phyloP scores from a whole-genome alignment of 2,329 filamentous ascomycete genomes.

The Lecanicillium sp. region DNA sequence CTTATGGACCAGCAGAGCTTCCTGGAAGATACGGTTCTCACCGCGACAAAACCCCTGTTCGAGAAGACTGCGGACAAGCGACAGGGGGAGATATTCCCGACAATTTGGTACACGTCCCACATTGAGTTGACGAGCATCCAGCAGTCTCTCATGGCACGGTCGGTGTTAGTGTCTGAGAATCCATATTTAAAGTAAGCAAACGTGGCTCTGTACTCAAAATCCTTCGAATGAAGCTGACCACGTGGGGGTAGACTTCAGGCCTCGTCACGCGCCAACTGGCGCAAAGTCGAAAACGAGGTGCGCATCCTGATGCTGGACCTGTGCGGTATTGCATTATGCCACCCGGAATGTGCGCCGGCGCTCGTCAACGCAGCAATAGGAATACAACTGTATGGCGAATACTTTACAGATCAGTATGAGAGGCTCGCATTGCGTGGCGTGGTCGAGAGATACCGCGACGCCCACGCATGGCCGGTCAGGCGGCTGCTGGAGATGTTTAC shows the following conservation, averaged over 20 bases:
- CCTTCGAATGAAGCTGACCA: too few species aligned
- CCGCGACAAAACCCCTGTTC: constrained; percentile 29
- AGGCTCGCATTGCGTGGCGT: constrained; percentile 31
- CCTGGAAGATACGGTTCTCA: constrained; percentile 28
- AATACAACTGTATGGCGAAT: constrained; percentile 37
- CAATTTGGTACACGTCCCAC: constrained; percentile 33
- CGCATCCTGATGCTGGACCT: constrained; percentile 32
- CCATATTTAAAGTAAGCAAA: constrained; percentile 28
- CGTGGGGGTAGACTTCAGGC: constrained; percentile 21
- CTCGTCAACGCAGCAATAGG: constrained; percentile 34
- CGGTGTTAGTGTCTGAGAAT: constrained; percentile 35
- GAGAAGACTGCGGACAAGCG: constrained; percentile 28
- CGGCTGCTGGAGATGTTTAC: constrained; percentile 32
- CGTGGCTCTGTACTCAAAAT: neutral
- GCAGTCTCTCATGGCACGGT: constrained; percentile 33
- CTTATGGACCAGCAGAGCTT: constrained; percentile 31
- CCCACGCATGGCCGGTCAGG: constrained; percentile 34
- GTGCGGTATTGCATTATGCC: constrained; percentile 35
- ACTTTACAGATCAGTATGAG: constrained; percentile 35
- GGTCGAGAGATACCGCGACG: constrained; percentile 39
- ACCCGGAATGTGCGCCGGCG: constrained; percentile 31
- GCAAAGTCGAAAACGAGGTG: constrained; percentile 33
- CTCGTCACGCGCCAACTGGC: constrained; percentile 26
- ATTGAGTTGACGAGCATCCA: constrained; percentile 36
- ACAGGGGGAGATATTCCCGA: constrained; percentile 34